phyloP scores from a whole-genome alignment of 106 monocot species.

The Dioscorea dumetorum region DNA sequence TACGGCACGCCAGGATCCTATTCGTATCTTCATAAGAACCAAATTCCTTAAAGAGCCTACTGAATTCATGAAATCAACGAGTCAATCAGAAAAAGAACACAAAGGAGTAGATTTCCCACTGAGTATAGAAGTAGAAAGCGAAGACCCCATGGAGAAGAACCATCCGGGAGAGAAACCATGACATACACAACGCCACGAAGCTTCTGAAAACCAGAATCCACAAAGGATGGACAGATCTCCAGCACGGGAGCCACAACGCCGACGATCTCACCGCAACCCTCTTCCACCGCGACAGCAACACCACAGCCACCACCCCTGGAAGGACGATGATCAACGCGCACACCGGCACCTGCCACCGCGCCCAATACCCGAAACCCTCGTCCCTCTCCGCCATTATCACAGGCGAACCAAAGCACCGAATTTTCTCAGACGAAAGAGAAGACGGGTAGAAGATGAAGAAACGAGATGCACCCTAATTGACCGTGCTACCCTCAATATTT shows the following conservation, averaged over 20 bases:
- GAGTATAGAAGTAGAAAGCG: conserved; percentile 57
- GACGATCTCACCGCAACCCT: background rate
- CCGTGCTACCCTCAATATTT: too few species aligned
- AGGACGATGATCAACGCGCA: conserved; percentile 29
- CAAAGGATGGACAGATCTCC: conserved; percentile 22
- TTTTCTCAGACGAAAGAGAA: background rate
- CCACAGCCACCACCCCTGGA: conserved; percentile 22
- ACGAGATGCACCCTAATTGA: too few species aligned
- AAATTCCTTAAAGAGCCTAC: background rate
- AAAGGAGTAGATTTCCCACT: conserved; percentile 18
- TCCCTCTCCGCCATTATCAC: background rate
- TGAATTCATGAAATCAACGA: background rate
- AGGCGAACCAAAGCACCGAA: background rate
- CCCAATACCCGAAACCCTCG: conserved; percentile 23
- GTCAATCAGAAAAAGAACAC: background rate
- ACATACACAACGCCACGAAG: conserved; percentile 18
- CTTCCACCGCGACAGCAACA: conserved; percentile 10
- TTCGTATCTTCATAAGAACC: background rate
- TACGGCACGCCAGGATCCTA: too few species aligned
- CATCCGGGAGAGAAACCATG: conserved; percentile 9
- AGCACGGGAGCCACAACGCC: conserved; percentile 31
- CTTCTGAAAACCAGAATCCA: conserved; percentile 36
- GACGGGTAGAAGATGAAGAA: background rate
- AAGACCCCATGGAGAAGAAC: conserved; percentile 10
- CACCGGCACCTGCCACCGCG: conserved; percentile 43